Conservation (phyloP, 2,329 filamentous ascomycete genomes). For the Hypoxylon sp. region DNA sequence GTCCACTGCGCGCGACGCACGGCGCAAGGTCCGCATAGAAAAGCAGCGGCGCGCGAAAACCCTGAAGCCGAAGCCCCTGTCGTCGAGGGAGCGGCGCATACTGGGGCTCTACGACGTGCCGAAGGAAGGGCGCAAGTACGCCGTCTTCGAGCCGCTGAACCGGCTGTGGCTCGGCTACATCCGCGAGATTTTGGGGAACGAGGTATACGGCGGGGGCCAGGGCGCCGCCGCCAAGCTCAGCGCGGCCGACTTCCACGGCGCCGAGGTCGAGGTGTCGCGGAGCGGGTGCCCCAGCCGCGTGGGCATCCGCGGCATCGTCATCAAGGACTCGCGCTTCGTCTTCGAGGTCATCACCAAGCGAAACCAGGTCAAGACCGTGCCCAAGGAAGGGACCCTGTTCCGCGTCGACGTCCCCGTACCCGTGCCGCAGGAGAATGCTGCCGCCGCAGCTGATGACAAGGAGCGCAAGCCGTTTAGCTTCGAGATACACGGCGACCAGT, state of each 20-base stretch:
- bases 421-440: not conserved
- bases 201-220: constrained; percentile 63
- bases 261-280: constrained; percentile 80
- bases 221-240: constrained; percentile 76
- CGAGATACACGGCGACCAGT: constrained; percentile 87
- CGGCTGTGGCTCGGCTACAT: constrained; percentile 85
- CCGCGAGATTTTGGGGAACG: constrained; percentile 76
- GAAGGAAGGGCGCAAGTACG: constrained; percentile 72
- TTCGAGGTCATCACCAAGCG: constrained; percentile 82
- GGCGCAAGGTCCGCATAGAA: constrained; percentile 52
- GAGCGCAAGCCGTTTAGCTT: constrained; percentile 66
- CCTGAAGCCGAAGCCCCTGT: constrained; percentile 72
- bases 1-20: constrained; percentile 63
- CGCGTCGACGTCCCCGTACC: constrained; percentile 69
- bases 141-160: constrained; percentile 79
- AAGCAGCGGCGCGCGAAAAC: constrained; percentile 54
- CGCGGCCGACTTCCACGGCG: constrained; percentile 91
- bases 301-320: constrained; percentile 83
- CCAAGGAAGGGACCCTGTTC: constrained; percentile 91
- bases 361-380: constrained; percentile 77
- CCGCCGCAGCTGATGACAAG: constrained; percentile 8
- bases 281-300: constrained; percentile 84
- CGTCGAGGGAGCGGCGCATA: constrained; percentile 77
- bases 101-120: constrained; percentile 79
- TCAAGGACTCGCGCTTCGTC: constrained; percentile 85